These are phyloP conservation scores for Globisporangium barbulae DNA, from an alignment of 352 stramenopile genomes.

Conservation along the genomic window DNA sequence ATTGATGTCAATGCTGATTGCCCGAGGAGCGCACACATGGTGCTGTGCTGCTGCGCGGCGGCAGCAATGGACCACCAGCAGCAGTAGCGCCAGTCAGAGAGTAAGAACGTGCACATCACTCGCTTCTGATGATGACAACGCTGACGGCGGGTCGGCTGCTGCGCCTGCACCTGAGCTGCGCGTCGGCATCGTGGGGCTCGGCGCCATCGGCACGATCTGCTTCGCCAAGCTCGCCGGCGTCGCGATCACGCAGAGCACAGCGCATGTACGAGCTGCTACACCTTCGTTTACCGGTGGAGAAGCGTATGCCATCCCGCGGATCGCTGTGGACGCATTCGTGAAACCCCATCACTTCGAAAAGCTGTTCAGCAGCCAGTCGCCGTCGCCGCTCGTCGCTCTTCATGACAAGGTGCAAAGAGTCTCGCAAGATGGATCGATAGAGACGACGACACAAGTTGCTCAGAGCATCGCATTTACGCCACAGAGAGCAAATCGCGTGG, in stretches of 20 bases:
- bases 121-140: not conserved
- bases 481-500: not conserved
- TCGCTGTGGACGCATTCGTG: conserved; percentile 47
- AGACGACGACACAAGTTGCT: not conserved
- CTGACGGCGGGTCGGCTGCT: not conserved
- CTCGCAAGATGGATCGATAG: not conserved
- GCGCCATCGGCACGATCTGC: conserved; percentile 72
- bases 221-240: conserved; percentile 49
- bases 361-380: conserved; percentile 11
- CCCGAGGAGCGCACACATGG: not conserved
- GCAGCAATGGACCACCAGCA: not conserved
- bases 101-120: not conserved
- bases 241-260: conserved; percentile 11
- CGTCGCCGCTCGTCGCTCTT: conserved; percentile 9
- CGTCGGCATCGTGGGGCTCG: conserved; percentile 62
- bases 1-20: not conserved
- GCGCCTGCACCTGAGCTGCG: conserved; percentile 17
- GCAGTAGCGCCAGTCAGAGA: not conserved
- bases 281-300: not conserved
- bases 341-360: conserved; percentile 37
- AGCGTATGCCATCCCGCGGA: not conserved
- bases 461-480: not conserved
- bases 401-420: conserved; percentile 9
- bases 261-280: not conserved
- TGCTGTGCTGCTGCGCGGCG: not conserved